Percentiles rank a stretch among this genome's conserved stretches.
phyloP scores from a whole-genome alignment of 2,329 filamentous ascomycete genomes.

The Triangularia setosa region DNA sequence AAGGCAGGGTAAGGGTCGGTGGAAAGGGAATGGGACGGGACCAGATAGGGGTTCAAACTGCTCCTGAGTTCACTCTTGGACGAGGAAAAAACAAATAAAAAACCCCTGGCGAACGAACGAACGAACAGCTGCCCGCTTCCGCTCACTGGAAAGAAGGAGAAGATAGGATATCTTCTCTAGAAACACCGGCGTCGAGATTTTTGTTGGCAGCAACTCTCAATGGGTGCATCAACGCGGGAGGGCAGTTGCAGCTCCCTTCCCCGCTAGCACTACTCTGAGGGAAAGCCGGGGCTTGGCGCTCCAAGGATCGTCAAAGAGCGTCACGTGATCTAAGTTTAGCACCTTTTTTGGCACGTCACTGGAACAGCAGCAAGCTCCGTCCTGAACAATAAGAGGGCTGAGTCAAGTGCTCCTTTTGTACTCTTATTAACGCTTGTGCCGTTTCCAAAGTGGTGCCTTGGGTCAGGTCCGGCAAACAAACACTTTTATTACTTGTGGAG shows the following conservation, averaged over 20 bases:
- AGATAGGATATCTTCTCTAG: not conserved
- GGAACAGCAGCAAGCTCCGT: not conserved
- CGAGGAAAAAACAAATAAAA: not conserved
- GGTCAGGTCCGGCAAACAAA: not conserved
- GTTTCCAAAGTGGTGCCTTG: not conserved
- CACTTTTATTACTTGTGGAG: not conserved
- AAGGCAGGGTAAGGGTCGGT: not conserved
- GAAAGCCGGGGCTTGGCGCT: not conserved
- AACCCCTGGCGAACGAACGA: not conserved
- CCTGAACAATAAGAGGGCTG: not conserved
- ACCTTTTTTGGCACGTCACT: not conserved
- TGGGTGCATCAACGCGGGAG: not conserved
- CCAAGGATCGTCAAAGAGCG: not conserved
- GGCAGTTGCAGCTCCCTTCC: not conserved
- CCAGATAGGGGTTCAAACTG: not conserved
- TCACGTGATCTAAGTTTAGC: not conserved
- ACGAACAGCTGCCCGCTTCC: not conserved
- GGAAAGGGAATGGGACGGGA: not conserved
- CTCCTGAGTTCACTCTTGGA: not conserved
- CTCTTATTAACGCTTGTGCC: not conserved
- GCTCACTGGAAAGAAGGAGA: not conserved
- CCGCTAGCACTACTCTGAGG: not conserved
- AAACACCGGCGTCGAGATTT: not conserved
- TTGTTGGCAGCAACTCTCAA: not conserved
- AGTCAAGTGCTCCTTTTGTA: not conserved